Conservation (phyloP, 2,329 filamentous ascomycete species). For the Hypoxylon sp. region DNA sequence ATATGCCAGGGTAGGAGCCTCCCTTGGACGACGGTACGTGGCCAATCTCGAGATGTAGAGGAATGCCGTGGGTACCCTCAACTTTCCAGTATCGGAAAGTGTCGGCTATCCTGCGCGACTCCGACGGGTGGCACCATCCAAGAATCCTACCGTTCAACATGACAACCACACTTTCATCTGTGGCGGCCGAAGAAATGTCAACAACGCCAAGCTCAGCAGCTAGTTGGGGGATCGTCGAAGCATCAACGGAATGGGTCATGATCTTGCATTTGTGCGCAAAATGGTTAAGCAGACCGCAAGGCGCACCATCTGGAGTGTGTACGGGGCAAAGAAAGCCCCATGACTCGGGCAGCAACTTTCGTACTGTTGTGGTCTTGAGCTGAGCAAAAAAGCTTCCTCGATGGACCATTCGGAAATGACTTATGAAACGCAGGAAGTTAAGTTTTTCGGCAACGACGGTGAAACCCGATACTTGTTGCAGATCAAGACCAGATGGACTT, state of each 20-base stretch:
- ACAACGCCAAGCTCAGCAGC: slow-evolving; percentile 84
- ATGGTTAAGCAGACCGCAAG: slow-evolving; percentile 95
- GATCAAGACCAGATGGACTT: slow-evolving; percentile 89
- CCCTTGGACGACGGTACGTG: slow-evolving; percentile 88
- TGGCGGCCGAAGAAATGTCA: slow-evolving; percentile 78
- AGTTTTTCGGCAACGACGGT: slow-evolving; percentile 98
- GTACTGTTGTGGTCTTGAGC: slow-evolving; percentile 94
- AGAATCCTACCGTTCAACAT: slow-evolving; percentile 91
- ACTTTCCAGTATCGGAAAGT: slow-evolving; percentile 97
- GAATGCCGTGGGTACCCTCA: slow-evolving; percentile 82
- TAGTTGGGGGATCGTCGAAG: slow-evolving; percentile 77
- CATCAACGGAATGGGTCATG: slow-evolving; percentile 79
- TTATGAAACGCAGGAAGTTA: slow-evolving; percentile 98
- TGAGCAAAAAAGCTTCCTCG: slow-evolving; percentile 99
- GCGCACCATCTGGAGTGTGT: slow-evolving; percentile 95
- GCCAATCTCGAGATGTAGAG: slow-evolving; percentile 88
- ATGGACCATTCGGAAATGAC: slow-evolving; percentile 99
- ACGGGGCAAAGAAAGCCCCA: slow-evolving; percentile 99
- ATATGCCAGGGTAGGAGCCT: slow-evolving; percentile 96
- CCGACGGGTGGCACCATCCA: slow-evolving; percentile 88
- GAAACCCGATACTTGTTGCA: slow-evolving; percentile 95
- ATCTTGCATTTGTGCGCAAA: slow-evolving; percentile 95
- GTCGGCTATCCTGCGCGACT: slow-evolving; percentile 84
- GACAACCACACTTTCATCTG: slow-evolving; percentile 86
- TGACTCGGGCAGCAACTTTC: slow-evolving; percentile 94